A percentile compares a stretch with the other conserved stretches of the same genome.
phyloP scores from a whole-genome alignment of 208 protist species.

The Trypanosomatidae sp. region DNA sequence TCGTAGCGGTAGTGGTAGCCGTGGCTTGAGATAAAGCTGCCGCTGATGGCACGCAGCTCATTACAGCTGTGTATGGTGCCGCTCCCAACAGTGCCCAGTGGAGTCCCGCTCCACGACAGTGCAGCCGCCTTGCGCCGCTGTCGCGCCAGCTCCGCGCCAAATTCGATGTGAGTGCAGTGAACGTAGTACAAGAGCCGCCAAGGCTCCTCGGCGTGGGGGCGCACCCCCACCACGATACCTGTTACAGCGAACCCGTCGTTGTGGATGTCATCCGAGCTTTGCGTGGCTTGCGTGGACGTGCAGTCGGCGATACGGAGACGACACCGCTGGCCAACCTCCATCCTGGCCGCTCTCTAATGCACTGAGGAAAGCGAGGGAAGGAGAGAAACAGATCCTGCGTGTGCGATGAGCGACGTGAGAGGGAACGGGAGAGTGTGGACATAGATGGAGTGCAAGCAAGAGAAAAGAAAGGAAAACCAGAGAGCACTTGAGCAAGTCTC shows the following conservation, averaged over 20 bases:
- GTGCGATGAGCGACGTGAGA: neutral
- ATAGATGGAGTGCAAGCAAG: too few relatives aligned
- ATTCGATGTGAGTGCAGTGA: slow-evolving; percentile 41
- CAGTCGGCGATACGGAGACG: slow-evolving; percentile 18
- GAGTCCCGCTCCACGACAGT: slow-evolving; percentile 23
- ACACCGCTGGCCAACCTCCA: slow-evolving; percentile 45
- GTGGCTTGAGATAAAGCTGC: slow-evolving; percentile 37
- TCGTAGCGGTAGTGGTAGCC: slow-evolving; percentile 72
- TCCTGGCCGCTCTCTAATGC: neutral
- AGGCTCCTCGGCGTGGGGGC: slow-evolving; percentile 48
- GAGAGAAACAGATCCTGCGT: neutral
- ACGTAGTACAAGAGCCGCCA: slow-evolving; percentile 56
- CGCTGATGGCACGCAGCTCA: slow-evolving; percentile 23
- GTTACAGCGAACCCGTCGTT: slow-evolving; percentile 27
- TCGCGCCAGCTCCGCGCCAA: slow-evolving; percentile 16
- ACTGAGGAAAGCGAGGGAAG: neutral
- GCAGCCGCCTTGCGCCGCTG: slow-evolving; percentile 17
- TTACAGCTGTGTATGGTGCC: slow-evolving; percentile 31
- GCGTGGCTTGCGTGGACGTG: neutral
- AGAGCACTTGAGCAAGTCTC: neutral
- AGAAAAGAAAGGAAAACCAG: neutral
- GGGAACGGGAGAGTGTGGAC: neutral
- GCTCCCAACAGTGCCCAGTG: slow-evolving; percentile 9
- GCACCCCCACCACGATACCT: slow-evolving; percentile 41
- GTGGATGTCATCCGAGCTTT: neutral